These are phyloP conservation scores for Ceratocystis ficicola DNA, from an alignment of 2,329 filamentous ascomycete species.

Conservation along the genomic window DNA sequence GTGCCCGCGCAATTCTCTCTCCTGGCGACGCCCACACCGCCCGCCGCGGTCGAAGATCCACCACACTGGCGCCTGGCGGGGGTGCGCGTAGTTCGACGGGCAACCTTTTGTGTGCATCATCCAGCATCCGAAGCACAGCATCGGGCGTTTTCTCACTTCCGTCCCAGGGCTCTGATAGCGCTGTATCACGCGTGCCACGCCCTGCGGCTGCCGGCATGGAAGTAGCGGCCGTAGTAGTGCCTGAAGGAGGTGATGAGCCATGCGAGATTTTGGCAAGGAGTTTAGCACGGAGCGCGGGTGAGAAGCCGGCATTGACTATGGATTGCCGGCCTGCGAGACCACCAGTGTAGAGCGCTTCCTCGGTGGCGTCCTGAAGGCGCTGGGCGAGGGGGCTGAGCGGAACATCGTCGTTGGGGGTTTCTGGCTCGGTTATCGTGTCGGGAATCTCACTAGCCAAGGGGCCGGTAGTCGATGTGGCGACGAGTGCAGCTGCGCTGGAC, in stretches of 20 bases:
- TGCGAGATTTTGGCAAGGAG: slow-evolving; percentile 46
- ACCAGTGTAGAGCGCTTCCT: slow-evolving; percentile 47
- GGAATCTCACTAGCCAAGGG: no score
- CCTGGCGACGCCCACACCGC: slow-evolving; percentile 33
- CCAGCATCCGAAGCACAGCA: slow-evolving; percentile 69
- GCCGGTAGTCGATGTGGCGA: not conserved
- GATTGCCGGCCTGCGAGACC: slow-evolving; percentile 48
- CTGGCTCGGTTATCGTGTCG: not conserved
- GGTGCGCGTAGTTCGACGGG: slow-evolving; percentile 35
- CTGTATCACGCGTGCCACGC: slow-evolving; percentile 54
- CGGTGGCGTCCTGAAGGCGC: slow-evolving; percentile 49
- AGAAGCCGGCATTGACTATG: slow-evolving; percentile 51
- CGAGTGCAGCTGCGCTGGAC: not conserved
- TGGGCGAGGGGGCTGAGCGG: slow-evolving; percentile 29
- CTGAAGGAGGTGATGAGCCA: slow-evolving; percentile 29
- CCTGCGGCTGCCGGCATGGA: slow-evolving; percentile 46
- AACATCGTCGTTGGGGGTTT: not conserved
- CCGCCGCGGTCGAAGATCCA: slow-evolving; percentile 41
- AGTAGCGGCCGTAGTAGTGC: not conserved
- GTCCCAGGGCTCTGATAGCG: slow-evolving; percentile 59
- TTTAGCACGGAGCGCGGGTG: slow-evolving; percentile 47
- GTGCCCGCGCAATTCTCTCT: slow-evolving; percentile 41
- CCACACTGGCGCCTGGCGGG: slow-evolving; percentile 26
- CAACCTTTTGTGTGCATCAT: slow-evolving; percentile 63
- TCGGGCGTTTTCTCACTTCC: slow-evolving; percentile 65